Evolutionary conservation across 768 basidiomycete species (phyloP).

Genomic region (Exsudoporus frostii): DNA sequence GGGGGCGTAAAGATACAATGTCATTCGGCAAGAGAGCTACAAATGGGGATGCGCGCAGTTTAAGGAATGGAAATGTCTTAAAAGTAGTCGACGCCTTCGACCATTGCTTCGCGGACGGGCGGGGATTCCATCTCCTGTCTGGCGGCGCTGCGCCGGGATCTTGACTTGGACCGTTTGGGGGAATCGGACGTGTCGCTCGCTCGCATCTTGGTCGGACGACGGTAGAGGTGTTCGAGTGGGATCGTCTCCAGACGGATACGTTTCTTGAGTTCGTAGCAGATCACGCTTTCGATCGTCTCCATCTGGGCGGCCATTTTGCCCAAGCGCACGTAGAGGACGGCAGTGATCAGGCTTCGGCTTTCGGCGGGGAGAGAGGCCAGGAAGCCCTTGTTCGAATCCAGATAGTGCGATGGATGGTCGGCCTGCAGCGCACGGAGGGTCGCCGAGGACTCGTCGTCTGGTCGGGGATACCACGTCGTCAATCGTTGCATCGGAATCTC

Average conservation of each 20-base stretch:
- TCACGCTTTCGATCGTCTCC: conserved; percentile 36
- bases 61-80: no score
- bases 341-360: conserved; percentile 32
- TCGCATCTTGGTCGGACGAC: conserved; percentile 7
- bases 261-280: conserved; percentile 33
- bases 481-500: conserved; percentile 28
- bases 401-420: conserved; percentile 37
- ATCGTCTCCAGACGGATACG: conserved; percentile 29
- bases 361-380: conserved; percentile 36
- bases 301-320: conserved; percentile 36
- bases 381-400: conserved; percentile 33
- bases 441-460: conserved; percentile 28
- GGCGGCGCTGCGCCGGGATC: neutral
- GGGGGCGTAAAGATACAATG: neutral
- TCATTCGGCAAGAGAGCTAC: conserved; percentile 1
- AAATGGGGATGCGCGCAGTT: conserved; percentile 8
- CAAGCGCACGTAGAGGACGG: conserved; percentile 35
- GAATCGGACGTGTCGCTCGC: neutral
- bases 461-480: conserved; percentile 29
- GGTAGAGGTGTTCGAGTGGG: conserved; percentile 19
- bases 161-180: conserved; percentile 6
- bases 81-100: conserved; percentile 35
- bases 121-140: neutral
- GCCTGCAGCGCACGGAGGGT: conserved; percentile 37
- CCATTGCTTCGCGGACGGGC: conserved; percentile 7